These are phyloP conservation scores for Emmonsiellopsis sp. DNA, from an alignment of 2,329 filamentous ascomycete genomes.

Conservation along the genomic window DNA sequence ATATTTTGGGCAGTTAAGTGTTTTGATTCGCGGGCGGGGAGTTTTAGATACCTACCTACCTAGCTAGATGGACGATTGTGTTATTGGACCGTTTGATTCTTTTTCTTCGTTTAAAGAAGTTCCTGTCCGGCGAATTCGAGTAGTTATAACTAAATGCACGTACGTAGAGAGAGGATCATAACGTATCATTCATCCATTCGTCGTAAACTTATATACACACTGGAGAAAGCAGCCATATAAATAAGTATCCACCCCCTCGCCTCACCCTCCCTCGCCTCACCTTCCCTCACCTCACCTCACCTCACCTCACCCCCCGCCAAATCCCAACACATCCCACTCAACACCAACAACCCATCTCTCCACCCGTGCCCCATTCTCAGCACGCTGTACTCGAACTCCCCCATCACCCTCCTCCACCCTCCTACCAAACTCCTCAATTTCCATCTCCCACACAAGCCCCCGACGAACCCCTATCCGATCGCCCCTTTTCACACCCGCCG, in stretches of 20 bases:
- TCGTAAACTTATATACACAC: no score
- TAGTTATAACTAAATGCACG: no score
- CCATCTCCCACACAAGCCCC: slow-evolving; percentile 29
- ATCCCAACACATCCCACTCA: slow-evolving; percentile 29
- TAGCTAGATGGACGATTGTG: neutral
- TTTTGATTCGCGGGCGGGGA: neutral
- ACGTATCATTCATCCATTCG: no score
- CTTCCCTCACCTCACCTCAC: no score
- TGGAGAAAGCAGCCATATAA: no score
- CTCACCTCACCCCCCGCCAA: no score
- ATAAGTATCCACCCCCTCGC: no score
- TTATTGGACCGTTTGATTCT: neutral
- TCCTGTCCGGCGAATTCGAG: no score
- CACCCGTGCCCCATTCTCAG: neutral
- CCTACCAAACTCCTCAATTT: slow-evolving; percentile 12
- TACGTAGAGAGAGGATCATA: no score
- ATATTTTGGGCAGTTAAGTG: neutral
- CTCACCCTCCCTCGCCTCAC: no score
- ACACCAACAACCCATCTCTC: slow-evolving; percentile 28
- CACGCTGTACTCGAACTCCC: neutral
- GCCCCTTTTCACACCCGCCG: slow-evolving; percentile 1
- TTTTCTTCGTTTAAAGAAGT: neutral
- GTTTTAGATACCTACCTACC: neutral
- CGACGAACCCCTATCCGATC: slow-evolving; percentile 21
- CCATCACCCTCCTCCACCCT: neutral